These are phyloP conservation scores for Gypsophila paniculata DNA, from an alignment of 179 eudicot genomes.

Conservation along the genomic window DNA sequence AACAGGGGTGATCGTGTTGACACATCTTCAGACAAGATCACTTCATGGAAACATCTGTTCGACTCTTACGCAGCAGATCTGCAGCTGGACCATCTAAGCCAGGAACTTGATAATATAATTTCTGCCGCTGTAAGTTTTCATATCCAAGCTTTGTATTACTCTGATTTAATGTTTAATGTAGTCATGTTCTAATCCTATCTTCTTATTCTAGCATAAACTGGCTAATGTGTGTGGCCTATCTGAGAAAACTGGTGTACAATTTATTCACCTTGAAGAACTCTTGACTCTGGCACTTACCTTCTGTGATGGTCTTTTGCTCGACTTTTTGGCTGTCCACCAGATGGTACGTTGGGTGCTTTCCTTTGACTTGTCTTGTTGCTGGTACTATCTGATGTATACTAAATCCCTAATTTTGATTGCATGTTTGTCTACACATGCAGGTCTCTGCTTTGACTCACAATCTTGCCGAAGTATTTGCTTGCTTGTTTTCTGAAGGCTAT, in stretches of 20 bases:
- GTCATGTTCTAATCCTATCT: constrained; percentile 12
- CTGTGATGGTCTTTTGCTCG: constrained; percentile 59
- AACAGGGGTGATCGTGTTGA: constrained; percentile 28
- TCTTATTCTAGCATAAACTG: constrained; percentile 52
- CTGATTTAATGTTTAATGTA: background rate
- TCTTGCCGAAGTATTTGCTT: constrained; percentile 65
- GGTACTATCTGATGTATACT: background rate
- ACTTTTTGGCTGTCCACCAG: constrained; percentile 61
- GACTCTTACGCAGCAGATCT: constrained; percentile 46
- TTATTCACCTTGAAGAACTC: constrained; percentile 41
- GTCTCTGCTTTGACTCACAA: constrained; percentile 57
- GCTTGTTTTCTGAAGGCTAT: constrained; percentile 76
- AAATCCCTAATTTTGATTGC: constrained; percentile 4
- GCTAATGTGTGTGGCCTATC: constrained; percentile 32
- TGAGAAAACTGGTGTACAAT: constrained; percentile 33
- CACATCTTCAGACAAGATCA: constrained; percentile 47
- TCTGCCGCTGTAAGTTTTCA: constrained; percentile 56
- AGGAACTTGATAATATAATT: constrained; percentile 42
- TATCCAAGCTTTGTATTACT: background rate
- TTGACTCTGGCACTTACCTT: constrained; percentile 51
- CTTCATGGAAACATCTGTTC: constrained; percentile 51
- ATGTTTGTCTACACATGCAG: constrained; percentile 30
- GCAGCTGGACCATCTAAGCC: constrained; percentile 47
- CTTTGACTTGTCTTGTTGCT: background rate
- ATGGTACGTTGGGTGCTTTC: constrained; percentile 41